Conservation (phyloP, 2,329 filamentous ascomycete species). For the Penicillium sp. region DNA sequence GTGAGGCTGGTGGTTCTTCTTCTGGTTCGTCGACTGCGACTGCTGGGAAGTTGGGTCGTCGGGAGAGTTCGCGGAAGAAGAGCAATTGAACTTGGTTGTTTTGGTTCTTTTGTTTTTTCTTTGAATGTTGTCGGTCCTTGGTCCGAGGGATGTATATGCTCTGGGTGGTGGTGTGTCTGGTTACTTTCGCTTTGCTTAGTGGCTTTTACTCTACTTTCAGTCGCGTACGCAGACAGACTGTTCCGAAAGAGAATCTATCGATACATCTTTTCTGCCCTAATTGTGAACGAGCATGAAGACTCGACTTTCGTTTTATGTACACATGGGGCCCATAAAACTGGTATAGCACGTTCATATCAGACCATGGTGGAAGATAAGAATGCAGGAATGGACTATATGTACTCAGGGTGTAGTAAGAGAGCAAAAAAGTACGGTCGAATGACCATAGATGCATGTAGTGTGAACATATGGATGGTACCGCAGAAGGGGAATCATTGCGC, state of each 20-base stretch:
- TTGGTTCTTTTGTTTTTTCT: constrained; percentile 2
- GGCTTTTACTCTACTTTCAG: neutral
- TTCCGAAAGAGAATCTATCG: constrained; percentile 1
- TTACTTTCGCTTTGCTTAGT: neutral
- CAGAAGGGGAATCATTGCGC: constrained; percentile 28
- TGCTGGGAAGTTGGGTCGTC: constrained; percentile 14
- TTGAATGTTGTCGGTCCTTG: neutral
- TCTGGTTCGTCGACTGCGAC: constrained; percentile 12
- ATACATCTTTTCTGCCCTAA: neutral
- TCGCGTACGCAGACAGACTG: neutral
- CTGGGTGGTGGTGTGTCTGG: neutral
- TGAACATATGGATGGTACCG: constrained; percentile 16
- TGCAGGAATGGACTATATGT: constrained; percentile 9
- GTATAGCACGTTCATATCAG: constrained; percentile 11
- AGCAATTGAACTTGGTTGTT: constrained; percentile 15
- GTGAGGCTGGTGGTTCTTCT: neutral
- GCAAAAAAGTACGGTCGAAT: constrained; percentile 1
- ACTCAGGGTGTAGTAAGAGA: neutral
- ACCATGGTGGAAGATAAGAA: constrained; percentile 7
- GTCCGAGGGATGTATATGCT: neutral
- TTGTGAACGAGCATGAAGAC: neutral
- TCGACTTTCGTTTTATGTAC: constrained; percentile 18
- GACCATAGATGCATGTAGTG: constrained; percentile 9
- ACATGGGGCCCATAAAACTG: constrained; percentile 10
- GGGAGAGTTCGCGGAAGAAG: constrained; percentile 27